Conservation (phyloP, 2,329 filamentous ascomycete genomes). For the Verticillium klebahnii region DNA sequence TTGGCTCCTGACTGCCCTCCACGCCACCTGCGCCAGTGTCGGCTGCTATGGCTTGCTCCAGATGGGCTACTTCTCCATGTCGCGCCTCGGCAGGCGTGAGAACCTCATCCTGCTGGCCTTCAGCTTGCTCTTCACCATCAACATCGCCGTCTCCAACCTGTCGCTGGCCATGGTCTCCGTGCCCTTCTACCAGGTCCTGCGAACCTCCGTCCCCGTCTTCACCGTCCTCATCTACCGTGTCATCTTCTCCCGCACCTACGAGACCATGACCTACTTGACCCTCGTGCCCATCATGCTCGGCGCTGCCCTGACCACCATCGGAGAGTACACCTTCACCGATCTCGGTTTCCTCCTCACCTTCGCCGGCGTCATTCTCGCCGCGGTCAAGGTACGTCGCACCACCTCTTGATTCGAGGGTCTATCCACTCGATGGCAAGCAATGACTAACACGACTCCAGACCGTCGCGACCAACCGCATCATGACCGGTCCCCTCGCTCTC, state of each 20-base stretch:
- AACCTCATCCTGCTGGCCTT: conserved; percentile 53
- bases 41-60: conserved; percentile 50
- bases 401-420: too few species aligned
- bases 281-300: conserved; percentile 57
- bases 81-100: conserved; percentile 46
- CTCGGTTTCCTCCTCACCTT: conserved; percentile 52
- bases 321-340: conserved; percentile 59
- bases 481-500: conserved; percentile 55
- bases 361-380: conserved; percentile 48
- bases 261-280: conserved; percentile 52
- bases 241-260: conserved; percentile 50
- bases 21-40: conserved; percentile 52
- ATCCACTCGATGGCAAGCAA: background rate
- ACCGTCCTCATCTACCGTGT: conserved; percentile 57
- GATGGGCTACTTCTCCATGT: conserved; percentile 47
- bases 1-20: conserved; percentile 56
- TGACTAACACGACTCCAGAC: conserved; percentile 32
- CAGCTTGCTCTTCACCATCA: conserved; percentile 57
- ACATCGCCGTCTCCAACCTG: conserved; percentile 61
- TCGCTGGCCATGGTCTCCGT: conserved; percentile 60
- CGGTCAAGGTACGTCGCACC: conserved; percentile 40
- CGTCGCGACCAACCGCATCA: conserved; percentile 59
- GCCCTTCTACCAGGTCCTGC: conserved; percentile 62
- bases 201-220: conserved; percentile 57
- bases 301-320: conserved; percentile 54